phyloP scores from a whole-genome alignment of 164 flowering plant genomes.

The Piper longum region DNA sequence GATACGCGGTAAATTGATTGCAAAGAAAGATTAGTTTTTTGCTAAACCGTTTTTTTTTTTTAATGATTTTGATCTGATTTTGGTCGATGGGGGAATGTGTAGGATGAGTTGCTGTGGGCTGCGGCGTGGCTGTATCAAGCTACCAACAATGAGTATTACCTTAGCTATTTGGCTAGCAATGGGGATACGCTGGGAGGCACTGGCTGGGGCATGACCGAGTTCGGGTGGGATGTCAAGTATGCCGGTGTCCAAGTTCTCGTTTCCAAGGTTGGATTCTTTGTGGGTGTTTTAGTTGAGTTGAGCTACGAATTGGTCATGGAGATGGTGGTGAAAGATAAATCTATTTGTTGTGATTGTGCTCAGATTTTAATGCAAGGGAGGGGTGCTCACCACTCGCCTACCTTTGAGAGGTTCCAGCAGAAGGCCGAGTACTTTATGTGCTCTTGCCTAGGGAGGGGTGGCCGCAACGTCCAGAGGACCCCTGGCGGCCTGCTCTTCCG shows the following conservation, averaged over 20 bases:
- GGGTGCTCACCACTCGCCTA: slow-evolving; percentile 34
- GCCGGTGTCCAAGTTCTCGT: slow-evolving; percentile 90
- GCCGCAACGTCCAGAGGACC: slow-evolving; percentile 52
- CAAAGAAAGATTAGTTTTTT: background rate
- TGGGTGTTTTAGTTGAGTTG: background rate
- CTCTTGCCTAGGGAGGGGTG: slow-evolving; percentile 64
- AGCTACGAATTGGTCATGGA: background rate
- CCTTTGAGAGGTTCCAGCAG: slow-evolving; percentile 47
- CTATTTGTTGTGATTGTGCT: background rate
- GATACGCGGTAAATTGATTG: slow-evolving; percentile 53
- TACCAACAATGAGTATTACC: slow-evolving; percentile 46
- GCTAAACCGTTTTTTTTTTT: background rate
- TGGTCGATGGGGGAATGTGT: background rate
- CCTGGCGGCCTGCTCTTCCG: slow-evolving; percentile 84
- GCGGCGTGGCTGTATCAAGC: slow-evolving; percentile 86
- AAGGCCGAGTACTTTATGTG: slow-evolving; percentile 88
- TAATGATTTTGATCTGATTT: background rate
- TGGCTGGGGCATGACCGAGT: slow-evolving; percentile 89
- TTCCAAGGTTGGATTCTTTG: slow-evolving; percentile 43
- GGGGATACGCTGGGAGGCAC: slow-evolving; percentile 86
- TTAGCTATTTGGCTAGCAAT: slow-evolving; percentile 53
- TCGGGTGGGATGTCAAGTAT: slow-evolving; percentile 94
- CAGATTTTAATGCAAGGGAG: slow-evolving; percentile 85
- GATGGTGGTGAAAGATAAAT: background rate
- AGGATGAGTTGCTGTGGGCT: slow-evolving; percentile 97